Percentiles rank a stretch among this genome's conserved stretches.
phyloP scores from a whole-genome alignment of 345 rosid genomes.

The Leavenworthia alabamica region DNA sequence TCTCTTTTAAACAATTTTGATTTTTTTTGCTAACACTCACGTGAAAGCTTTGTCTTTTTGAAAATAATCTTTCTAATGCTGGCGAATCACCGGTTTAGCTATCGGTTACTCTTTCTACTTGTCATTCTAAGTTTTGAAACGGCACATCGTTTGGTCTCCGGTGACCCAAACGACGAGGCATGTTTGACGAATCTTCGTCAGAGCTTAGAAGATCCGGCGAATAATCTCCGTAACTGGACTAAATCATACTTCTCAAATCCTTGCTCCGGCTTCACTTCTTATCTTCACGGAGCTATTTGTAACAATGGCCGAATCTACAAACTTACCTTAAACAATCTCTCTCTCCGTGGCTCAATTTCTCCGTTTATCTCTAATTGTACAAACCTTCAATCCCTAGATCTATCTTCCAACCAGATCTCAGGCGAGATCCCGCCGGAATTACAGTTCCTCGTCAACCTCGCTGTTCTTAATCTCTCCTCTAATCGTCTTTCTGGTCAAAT shows the following conservation, averaged over 20 bases:
- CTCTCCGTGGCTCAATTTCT: constrained; percentile 74
- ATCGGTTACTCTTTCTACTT: constrained; percentile 26
- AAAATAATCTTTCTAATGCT: constrained; percentile 4
- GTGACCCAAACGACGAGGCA: constrained; percentile 65
- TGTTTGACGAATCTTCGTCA: constrained; percentile 49
- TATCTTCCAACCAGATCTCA: constrained; percentile 69
- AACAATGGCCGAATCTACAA: constrained; percentile 93
- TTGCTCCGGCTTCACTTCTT: constrained; percentile 68
- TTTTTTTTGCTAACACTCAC: not conserved
- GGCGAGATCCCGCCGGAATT: constrained; percentile 73
- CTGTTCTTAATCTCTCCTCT: constrained; percentile 87
- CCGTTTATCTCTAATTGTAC: constrained; percentile 79
- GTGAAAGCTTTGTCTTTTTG: not conserved
- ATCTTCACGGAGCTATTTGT: constrained; percentile 69
- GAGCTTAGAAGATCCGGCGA: constrained; percentile 60
- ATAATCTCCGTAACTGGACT: constrained; percentile 81
- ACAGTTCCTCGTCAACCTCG: constrained; percentile 70
- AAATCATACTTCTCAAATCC: constrained; percentile 51
- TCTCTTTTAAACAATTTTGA: not conserved
- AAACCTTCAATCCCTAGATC: constrained; percentile 85
- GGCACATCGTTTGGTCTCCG: constrained; percentile 23
- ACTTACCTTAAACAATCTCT: constrained; percentile 68
- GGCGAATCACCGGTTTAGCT: constrained; percentile 27
- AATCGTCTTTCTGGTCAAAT: constrained; percentile 66
- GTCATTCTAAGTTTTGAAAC: constrained; percentile 27